A percentile compares a stretch with the other conserved stretches of the same genome.
Conservation (phyloP, 805 yeast species). For the Debaryomyces prosopidis region DNA sequence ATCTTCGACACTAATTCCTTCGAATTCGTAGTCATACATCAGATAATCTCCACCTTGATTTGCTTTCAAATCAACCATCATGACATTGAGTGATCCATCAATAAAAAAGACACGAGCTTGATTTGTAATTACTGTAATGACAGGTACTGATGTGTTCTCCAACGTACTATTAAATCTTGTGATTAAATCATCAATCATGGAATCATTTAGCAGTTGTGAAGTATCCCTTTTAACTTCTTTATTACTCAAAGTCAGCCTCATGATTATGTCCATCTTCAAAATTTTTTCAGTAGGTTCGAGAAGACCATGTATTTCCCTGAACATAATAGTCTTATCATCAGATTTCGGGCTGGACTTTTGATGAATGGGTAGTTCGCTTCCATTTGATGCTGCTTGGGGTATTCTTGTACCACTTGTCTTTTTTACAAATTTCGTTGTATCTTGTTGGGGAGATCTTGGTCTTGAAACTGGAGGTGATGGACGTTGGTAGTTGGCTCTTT, state of each 20-base stretch:
- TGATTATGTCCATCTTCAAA: conserved; percentile 38
- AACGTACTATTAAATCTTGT: conserved; percentile 20
- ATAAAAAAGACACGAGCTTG: conserved; percentile 42
- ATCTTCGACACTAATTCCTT: conserved; percentile 26
- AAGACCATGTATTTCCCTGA: conserved; percentile 34
- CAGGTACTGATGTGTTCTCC: conserved; percentile 24
- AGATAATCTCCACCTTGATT: conserved; percentile 54
- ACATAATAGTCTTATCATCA: conserved; percentile 18
- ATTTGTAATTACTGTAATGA: conserved; percentile 40
- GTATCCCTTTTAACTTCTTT: conserved; percentile 18
- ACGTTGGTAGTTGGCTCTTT: not conserved
- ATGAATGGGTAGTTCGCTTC: not conserved
- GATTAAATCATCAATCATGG: conserved; percentile 33
- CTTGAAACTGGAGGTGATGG: not conserved
- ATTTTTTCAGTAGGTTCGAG: conserved; percentile 37
- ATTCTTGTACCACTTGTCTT: not conserved
- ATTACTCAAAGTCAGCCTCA: conserved; percentile 36
- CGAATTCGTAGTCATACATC: conserved; percentile 80
- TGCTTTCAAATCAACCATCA: conserved; percentile 42
- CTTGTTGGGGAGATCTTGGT: not conserved
- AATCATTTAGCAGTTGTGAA: conserved; percentile 26
- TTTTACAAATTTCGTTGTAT: not conserved
- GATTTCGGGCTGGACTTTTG: not conserved
- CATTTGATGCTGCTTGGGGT: conserved; percentile 1
- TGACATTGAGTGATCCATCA: conserved; percentile 32